These are phyloP conservation scores for Cercospora sp. DNA, from an alignment of 2,329 filamentous ascomycete genomes.

Conservation along the genomic window DNA sequence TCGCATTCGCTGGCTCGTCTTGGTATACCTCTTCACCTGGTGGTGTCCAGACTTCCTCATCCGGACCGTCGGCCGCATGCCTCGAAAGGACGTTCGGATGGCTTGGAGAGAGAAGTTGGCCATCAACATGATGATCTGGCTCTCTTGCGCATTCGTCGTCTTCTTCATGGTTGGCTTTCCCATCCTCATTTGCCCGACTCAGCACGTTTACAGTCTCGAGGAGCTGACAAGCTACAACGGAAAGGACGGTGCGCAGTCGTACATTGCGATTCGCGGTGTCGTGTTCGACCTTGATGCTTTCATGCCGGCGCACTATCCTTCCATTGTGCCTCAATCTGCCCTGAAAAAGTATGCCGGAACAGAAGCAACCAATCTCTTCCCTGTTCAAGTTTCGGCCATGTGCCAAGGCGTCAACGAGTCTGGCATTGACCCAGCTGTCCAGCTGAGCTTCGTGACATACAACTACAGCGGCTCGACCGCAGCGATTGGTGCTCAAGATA, in stretches of 20 bases:
- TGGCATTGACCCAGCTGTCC: conserved; percentile 68
- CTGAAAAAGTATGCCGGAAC: conserved; percentile 80
- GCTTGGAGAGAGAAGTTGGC: conserved; percentile 97
- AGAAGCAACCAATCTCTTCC: conserved; percentile 87
- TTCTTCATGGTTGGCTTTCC: conserved; percentile 94
- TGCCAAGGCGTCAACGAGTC: conserved; percentile 75
- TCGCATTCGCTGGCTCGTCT: conserved; percentile 85
- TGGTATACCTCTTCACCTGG: conserved; percentile 83
- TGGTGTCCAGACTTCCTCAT: conserved; percentile 84
- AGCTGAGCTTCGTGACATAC: conserved; percentile 75
- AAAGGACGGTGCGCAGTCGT: conserved; percentile 63
- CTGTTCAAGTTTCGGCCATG: conserved; percentile 88
- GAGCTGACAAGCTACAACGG: conserved; percentile 77
- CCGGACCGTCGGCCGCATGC: conserved; percentile 75
- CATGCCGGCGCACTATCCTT: conserved; percentile 75
- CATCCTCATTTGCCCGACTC: conserved; percentile 81
- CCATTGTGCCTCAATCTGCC: conserved; percentile 59
- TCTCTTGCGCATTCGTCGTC: conserved; percentile 70
- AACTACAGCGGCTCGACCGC: conserved; percentile 71
- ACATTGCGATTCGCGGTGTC: conserved; percentile 80
- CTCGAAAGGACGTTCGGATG: conserved; percentile 84
- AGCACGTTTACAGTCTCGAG: conserved; percentile 77
- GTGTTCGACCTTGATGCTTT: conserved; percentile 82
- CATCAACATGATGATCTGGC: conserved; percentile 97
- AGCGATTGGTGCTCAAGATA: conserved; percentile 65